Evolutionary conservation across 805 yeast species (phyloP), one percentile per base, ranked within the genome.

Genomic region (Spathaspora hagerdaliae): DNA sequence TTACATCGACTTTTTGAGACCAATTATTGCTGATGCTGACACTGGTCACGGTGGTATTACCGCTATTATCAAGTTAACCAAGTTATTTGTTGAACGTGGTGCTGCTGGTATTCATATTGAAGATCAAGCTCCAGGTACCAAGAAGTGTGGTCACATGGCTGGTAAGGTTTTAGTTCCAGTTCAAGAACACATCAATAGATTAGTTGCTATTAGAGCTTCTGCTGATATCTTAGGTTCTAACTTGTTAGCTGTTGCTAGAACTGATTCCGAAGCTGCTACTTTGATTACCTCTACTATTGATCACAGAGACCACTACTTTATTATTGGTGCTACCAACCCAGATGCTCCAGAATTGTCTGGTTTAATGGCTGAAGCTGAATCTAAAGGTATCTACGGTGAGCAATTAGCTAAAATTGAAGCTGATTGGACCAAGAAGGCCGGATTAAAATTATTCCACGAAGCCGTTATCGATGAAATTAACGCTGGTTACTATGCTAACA

Each of bases 1-100:
- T 40, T 81, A 83, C 69, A 85, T 75, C 45, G 99, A 92, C 73
- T 92, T 86, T 69, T 72, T 92, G 64, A 82, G 97, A 59, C 99
- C 99, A 48, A 88, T 92, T 57, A 78, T 92, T 58, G 98, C 98
- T 37, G 99, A 92, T 66, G 99, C 92, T 55, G 99, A 92, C 71
- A 94, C 98, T 47, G 99, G 99, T 57, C 98, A 92, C 67, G 99
- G 99, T 71, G 98, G 99, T 65, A 78, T 90, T 58, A 91, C 98
- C 49, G 98, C 98, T 46, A 89, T 89, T 56, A 85, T 90, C 73
- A 92, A 92, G 73, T 81, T 92, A 66, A 90, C 97, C 60, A 92
- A 92, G 75, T 77, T 92, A 82, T 92, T 92, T 64, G 87, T 92
- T 58, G 98, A 92, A 75, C 83, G 95, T 60, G 98, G 98, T 69